A percentile compares a stretch with the other conserved stretches of the same genome.
phyloP scores from a whole-genome alignment of 768 basidiomycete species.

The Tephrocybe sp. region DNA sequence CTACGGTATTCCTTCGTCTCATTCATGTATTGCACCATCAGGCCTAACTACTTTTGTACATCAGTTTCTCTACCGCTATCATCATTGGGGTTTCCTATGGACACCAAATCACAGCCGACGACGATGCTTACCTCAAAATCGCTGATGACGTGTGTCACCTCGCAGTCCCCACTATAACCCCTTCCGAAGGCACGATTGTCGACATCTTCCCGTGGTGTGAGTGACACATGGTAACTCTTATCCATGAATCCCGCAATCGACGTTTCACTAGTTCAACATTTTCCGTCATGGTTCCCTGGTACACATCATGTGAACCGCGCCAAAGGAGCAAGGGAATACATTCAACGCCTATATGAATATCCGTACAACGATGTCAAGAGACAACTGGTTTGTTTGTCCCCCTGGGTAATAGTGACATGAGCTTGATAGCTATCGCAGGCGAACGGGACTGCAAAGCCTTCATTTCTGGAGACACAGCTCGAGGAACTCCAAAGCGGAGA shows the following conservation, averaged over 20 bases:
- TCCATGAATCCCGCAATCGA: not conserved
- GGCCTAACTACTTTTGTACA: conserved; percentile 1
- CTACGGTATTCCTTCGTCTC: conserved; percentile 7
- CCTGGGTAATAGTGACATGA: not conserved
- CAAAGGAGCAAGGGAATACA: conserved; percentile 2
- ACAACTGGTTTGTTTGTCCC: conserved; percentile 14
- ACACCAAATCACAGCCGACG: conserved; percentile 21
- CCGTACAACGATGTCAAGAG: conserved; percentile 14
- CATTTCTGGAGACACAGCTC: conserved; percentile 17
- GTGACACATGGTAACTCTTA: conserved; percentile 9
- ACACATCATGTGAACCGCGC: conserved; percentile 15
- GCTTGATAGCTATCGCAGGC: conserved; percentile 9
- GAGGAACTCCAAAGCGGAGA: conserved; percentile 13
- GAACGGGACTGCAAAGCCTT: conserved; percentile 15
- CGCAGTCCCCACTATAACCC: conserved; percentile 11
- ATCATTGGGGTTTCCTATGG: conserved; percentile 21
- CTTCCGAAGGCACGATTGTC: conserved; percentile 16
- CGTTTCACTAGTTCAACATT: conserved; percentile 4
- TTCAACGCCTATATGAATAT: conserved; percentile 10
- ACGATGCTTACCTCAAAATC: conserved; percentile 22
- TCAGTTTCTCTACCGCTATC: conserved; percentile 23
- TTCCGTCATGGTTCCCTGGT: conserved; percentile 24
- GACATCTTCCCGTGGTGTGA: conserved; percentile 23
- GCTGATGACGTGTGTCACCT: conserved; percentile 15
- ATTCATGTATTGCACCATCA: conserved; percentile 1